These are phyloP conservation scores for Tardiomyces depauwii DNA, from an alignment of 1,139 yeast species.

Conservation along the genomic window DNA sequence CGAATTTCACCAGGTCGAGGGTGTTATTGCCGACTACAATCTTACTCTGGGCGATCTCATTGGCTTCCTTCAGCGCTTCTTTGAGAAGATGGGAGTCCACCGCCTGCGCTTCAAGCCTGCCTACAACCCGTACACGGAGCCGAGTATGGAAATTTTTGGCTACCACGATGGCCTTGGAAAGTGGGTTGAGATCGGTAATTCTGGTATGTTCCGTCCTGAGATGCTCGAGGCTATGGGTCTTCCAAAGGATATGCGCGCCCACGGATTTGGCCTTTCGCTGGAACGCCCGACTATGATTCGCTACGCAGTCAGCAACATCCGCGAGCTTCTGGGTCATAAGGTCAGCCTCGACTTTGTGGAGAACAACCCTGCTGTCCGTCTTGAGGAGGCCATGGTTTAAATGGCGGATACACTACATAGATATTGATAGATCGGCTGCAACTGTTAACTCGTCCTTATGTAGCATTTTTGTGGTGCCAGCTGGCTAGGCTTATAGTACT, in stretches of 20 bases:
- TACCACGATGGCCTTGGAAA: slow-evolving; percentile 90
- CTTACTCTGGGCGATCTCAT: slow-evolving; percentile 91
- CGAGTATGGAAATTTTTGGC: slow-evolving; percentile 94
- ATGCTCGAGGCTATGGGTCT: slow-evolving; percentile 98
- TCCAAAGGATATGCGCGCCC: slow-evolving; percentile 85
- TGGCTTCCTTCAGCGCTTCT: slow-evolving; percentile 97
- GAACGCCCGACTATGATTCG: slow-evolving; percentile 99
- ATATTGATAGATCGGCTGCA: too few species aligned
- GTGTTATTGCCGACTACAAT: slow-evolving; percentile 95
- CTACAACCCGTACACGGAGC: slow-evolving; percentile 98
- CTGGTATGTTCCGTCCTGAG: slow-evolving; percentile 99
- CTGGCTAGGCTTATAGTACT: too few species aligned
- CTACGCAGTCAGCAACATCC: slow-evolving; percentile 88
- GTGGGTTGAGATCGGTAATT: slow-evolving; percentile 99
- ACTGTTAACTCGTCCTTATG: too few species aligned
- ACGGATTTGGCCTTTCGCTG: slow-evolving; percentile 95
- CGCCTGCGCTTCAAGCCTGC: slow-evolving; percentile 96
- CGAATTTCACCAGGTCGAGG: slow-evolving; percentile 99
- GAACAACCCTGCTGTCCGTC: slow-evolving; percentile 93
- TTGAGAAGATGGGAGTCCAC: slow-evolving; percentile 93
- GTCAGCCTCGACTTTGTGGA: slow-evolving; percentile 63
- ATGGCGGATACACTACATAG: too few species aligned
- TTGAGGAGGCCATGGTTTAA: slow-evolving; percentile 54
- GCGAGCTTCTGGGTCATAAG: slow-evolving; percentile 17
- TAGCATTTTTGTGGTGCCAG: too few species aligned